Evolutionary conservation across 2,329 filamentous ascomycete species (phyloP).

Genomic region (Talaromyces sp.): DNA sequence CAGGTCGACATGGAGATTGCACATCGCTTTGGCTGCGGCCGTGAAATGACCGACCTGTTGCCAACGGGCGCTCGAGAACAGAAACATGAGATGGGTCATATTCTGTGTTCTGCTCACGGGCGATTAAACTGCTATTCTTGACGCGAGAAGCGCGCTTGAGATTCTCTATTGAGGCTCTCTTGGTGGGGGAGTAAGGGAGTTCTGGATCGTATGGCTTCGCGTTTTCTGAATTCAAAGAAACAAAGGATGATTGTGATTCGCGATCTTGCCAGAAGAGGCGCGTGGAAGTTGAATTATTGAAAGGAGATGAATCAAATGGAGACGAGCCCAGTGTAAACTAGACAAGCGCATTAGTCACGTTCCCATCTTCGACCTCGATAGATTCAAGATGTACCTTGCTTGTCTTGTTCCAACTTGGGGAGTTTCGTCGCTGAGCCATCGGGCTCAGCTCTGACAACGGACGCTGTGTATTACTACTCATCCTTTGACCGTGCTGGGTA

Average conservation of each 20-base stretch:
- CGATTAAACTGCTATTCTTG: conserved; percentile 97
- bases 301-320: conserved; percentile 78
- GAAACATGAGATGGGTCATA: conserved; percentile 79
- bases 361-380: neutral
- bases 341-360: conserved; percentile 33
- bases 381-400: conserved; percentile 56
- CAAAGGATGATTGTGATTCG: conserved; percentile 62
- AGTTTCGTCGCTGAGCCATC: conserved; percentile 82
- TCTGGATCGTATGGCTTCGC: conserved; percentile 53
- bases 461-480: conserved; percentile 56
- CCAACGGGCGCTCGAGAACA: conserved; percentile 74
- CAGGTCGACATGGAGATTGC: conserved; percentile 45
- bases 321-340: conserved; percentile 70
- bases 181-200: conserved; percentile 64
- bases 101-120: conserved; percentile 83
- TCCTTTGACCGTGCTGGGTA: conserved; percentile 42
- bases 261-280: conserved; percentile 84
- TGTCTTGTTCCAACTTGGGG: conserved; percentile 77
- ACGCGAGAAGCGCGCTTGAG: conserved; percentile 91
- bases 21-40: conserved; percentile 64
- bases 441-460: conserved; percentile 86
- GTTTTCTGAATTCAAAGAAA: conserved; percentile 63
- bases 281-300: conserved; percentile 61
- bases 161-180: conserved; percentile 89
- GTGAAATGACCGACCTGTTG: conserved; percentile 54